Evolutionary conservation across 73 alveolate genomes (phyloP).

Genomic region (Blepharisma stoltei): DNA sequence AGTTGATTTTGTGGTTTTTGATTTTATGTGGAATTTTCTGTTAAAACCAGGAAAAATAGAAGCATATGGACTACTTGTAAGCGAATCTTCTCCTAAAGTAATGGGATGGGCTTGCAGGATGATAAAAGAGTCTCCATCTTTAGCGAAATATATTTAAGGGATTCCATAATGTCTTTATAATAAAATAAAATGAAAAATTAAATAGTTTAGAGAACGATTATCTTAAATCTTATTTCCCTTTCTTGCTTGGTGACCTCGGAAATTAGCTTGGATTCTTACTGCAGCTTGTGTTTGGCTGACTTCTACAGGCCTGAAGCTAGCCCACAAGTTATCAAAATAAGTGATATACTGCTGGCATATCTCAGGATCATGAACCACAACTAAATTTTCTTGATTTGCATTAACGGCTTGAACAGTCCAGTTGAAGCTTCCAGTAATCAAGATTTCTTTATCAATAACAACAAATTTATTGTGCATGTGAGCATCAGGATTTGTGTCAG

Average conservation of each 20-base stretch:
- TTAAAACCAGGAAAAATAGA: too few species aligned
- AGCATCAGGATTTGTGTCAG: slow-evolving; percentile 78
- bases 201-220: too few species aligned
- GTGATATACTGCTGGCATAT: slow-evolving; percentile 1
- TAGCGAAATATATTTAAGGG: too few species aligned
- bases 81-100: too few species aligned
- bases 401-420: slow-evolving; percentile 54
- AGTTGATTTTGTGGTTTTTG: too few species aligned
- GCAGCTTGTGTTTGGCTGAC: not conserved
- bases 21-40: too few species aligned
- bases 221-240: not conserved
- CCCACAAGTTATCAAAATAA: slow-evolving; percentile 16
- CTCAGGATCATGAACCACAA: slow-evolving; percentile 37
- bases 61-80: too few species aligned
- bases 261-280: not conserved
- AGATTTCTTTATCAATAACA: slow-evolving; percentile 82
- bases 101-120: too few species aligned
- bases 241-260: not conserved
- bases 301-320: slow-evolving; percentile 13
- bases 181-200: too few species aligned
- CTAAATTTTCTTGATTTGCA: slow-evolving; percentile 47
- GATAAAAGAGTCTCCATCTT: too few species aligned
- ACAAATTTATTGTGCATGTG: slow-evolving; percentile 98
- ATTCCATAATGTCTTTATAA: too few species aligned
- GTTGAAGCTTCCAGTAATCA: slow-evolving; percentile 94